Base-by-base conservation (phyloP, 805 yeast genomes). In the Lipomyces anomalus region DNA sequence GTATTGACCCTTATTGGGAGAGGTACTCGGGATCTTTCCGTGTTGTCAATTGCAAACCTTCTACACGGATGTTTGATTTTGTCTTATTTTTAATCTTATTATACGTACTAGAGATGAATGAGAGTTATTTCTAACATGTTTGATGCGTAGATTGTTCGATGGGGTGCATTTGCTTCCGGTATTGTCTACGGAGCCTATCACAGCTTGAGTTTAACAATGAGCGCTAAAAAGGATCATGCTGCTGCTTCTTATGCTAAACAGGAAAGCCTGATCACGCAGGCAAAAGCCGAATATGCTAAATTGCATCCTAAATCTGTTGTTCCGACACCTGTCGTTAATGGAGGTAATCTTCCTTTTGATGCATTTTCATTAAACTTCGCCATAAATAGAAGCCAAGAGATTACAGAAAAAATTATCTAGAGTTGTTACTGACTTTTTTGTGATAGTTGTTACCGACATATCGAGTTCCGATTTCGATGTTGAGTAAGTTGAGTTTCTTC, bases 391-490 rank as follows among this genome's bases (percentile, higher is more conserved):
- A n/a, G n/a, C n/a, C n/a, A n/a, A n/a, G n/a, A n/a, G n/a, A n/a
- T n/a, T n/a, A n/a, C n/a, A n/a, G n/a, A n/a, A n/a, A n/a, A n/a
- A n/a, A n/a, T 36, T 5, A 16, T 16, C n/a, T 4, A 21, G 20
- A 6, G 6, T 36, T 6, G 18, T 36, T 23, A 18, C 41, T n/a
- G 41, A 11, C 28, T 6, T n/a, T 11, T n/a, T 4, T 18, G 21
- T 11, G n/a, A 21, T 13, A 21, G 67, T 73, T n/a, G 57, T 68
- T 37, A 71, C 74, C 43, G 75, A 89, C 70, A 74, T 88, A 65
- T 90, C 86, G 61, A 95, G 88, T 69, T 92, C 95, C 56, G 83
- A 88, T 71, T 76, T 87, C 67, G 97, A 89, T 66, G 76, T 84
- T 60, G 96, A 64, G 46, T 63, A 65, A 57, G 38, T 56, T 46